These are phyloP conservation scores for Aureobasidium sp. DNA, from an alignment of 2,329 filamentous ascomycete genomes.

Conservation along the genomic window DNA sequence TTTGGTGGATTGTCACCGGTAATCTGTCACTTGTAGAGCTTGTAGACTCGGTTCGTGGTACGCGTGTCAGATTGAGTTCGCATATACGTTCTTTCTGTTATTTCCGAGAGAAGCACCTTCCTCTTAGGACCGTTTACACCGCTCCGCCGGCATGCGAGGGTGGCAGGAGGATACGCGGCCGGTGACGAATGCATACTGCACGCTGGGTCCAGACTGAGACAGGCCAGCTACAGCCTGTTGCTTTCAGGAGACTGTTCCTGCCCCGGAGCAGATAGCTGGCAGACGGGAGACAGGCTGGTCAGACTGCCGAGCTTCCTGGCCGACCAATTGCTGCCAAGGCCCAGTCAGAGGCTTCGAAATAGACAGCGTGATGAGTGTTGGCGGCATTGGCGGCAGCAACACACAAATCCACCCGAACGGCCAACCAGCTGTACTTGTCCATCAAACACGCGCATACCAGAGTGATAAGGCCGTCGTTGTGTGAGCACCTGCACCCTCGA, in stretches of 20 bases:
- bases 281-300: no score
- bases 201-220: neutral
- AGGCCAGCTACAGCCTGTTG: no score
- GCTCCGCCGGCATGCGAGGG: neutral
- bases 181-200: neutral
- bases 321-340: neutral
- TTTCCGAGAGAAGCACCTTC: neutral
- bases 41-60: neutral
- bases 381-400: slow-evolving; percentile 4
- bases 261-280: no score
- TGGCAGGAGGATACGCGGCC: neutral
- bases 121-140: neutral
- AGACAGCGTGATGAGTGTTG: neutral
- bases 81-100: neutral
- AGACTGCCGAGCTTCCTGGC: neutral
- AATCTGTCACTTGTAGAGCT: neutral
- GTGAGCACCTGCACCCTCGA: neutral
- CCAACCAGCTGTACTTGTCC: neutral
- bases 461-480: neutral
- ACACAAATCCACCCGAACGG: neutral
- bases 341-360: slow-evolving; percentile 1
- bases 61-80: neutral
- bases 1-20: neutral
- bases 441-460: neutral
- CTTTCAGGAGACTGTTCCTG: no score